These are phyloP conservation scores for Acorus gramineus DNA, from an alignment of 106 monocot genomes.

Conservation along the genomic window DNA sequence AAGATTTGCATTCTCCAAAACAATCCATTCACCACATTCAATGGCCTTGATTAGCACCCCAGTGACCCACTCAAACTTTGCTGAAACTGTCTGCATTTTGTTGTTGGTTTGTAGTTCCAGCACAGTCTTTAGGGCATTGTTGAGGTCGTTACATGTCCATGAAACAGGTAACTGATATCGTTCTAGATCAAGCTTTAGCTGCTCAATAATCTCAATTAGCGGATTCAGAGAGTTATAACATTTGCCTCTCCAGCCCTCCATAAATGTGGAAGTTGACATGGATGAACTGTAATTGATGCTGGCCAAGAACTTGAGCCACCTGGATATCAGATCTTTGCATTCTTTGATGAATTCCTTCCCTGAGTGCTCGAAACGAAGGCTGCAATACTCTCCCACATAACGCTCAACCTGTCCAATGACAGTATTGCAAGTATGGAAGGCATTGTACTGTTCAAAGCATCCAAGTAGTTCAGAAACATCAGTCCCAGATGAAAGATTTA, in stretches of 20 bases:
- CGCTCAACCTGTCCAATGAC: conserved; percentile 46
- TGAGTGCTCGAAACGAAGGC: conserved; percentile 23
- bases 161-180: conserved; percentile 47
- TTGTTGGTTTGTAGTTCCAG: conserved; percentile 30
- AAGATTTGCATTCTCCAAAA: conserved; percentile 94
- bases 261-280: conserved; percentile 15
- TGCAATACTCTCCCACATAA: conserved; percentile 72
- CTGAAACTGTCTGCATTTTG: conserved; percentile 17
- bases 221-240: conserved; percentile 23
- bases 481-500: conserved; percentile 87
- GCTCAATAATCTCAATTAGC: conserved; percentile 61
- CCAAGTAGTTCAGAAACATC: conserved; percentile 96
- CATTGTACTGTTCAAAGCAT: conserved; percentile 90
- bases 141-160: conserved; percentile 43
- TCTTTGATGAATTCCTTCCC: conserved; percentile 43
- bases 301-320: conserved; percentile 58
- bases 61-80: conserved; percentile 86
- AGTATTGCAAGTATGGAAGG: conserved; percentile 34
- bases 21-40: conserved; percentile 84
- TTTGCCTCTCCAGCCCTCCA: conserved; percentile 11
- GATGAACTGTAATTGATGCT: conserved; percentile 16
- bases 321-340: conserved; percentile 43
- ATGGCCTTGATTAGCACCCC: conserved; percentile 75
- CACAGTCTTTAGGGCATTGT: conserved; percentile 32
- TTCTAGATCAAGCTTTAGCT: conserved; percentile 50